A percentile compares a stretch with the other conserved stretches of the same genome.
Evolutionary conservation across 495 filamentous ascomycete genomes (phyloP).

Genomic region (Pseudotulostoma volvatum): DNA sequence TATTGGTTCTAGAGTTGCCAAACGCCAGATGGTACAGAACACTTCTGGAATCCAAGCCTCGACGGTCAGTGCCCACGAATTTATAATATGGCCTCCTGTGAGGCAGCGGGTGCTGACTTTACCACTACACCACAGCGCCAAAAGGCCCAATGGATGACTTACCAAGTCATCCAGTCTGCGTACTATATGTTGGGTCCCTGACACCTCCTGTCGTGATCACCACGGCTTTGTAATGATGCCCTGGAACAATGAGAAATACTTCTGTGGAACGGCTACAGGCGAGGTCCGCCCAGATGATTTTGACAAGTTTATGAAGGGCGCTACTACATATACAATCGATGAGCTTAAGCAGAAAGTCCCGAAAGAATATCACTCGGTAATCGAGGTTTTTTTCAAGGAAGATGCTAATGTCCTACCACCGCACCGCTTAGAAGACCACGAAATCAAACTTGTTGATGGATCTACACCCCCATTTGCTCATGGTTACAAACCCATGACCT

Average conservation of each 20-base stretch:
- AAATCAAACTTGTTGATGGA: background rate
- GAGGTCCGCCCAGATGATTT: background rate
- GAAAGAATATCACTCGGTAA: slow-evolving; percentile 7
- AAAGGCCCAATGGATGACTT: too few species aligned
- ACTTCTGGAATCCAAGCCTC: too few species aligned
- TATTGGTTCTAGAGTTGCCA: background rate
- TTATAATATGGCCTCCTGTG: too few species aligned
- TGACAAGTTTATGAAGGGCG: background rate
- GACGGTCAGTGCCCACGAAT: too few species aligned
- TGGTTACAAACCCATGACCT: background rate
- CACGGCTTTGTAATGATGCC: background rate
- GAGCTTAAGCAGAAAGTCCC: background rate
- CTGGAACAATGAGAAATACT: background rate
- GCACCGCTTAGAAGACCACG: background rate
- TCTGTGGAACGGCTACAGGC: background rate
- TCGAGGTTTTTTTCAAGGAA: slow-evolving; percentile 3
- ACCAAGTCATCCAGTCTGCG: too few species aligned
- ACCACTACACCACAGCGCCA: too few species aligned
- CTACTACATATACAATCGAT: background rate
- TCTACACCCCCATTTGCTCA: background rate
- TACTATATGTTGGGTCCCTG: too few species aligned
- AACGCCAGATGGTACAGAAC: background rate
- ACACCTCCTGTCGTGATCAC: too few species aligned
- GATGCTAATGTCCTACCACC: background rate
- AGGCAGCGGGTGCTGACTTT: too few species aligned